These are phyloP conservation scores for Penicillium sp. DNA, from an alignment of 2,329 filamentous ascomycete species.

Conservation along the genomic window DNA sequence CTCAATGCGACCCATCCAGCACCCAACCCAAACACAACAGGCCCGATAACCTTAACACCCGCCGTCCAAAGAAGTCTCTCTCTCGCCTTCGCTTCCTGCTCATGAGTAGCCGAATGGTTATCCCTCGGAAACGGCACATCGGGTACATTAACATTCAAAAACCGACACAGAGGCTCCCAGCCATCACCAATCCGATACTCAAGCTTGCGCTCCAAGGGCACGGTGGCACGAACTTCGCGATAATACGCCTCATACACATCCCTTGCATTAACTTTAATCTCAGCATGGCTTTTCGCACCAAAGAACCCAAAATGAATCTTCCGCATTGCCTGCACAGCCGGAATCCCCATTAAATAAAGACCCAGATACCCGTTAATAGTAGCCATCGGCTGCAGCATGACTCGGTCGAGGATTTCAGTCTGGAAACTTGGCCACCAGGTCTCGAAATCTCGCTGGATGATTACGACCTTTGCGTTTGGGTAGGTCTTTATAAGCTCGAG, in stretches of 20 bases:
- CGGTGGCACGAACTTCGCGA: background rate
- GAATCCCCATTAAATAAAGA: constrained; percentile 1
- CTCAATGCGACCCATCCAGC: constrained; percentile 1
- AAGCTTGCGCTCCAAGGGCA: constrained; percentile 10
- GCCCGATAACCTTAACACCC: background rate
- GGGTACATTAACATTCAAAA: constrained; percentile 14
- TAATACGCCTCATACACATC: background rate
- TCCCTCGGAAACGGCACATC: constrained; percentile 16
- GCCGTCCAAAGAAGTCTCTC: constrained; percentile 10
- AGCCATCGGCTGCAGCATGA: constrained; percentile 7
- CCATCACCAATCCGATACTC: constrained; percentile 41
- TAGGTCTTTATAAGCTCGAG: background rate
- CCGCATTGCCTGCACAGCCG: constrained; percentile 12
- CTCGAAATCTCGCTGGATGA: constrained; percentile 4
- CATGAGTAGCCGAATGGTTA: constrained; percentile 10
- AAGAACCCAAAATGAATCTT: constrained; percentile 15
- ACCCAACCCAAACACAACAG: constrained; percentile 1
- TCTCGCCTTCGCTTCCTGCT: constrained; percentile 5
- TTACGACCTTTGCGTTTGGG: constrained; percentile 5
- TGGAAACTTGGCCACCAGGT: constrained; percentile 10
- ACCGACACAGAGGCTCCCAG: constrained; percentile 50
- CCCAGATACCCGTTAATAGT: constrained; percentile 9
- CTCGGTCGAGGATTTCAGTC: constrained; percentile 5
- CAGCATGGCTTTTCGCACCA: background rate
- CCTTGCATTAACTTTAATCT: constrained; percentile 1